Percentiles rank a stretch among this genome's conserved stretches.
phyloP scores from a whole-genome alignment of 75 land plant genomes.

The Pinus taeda region DNA sequence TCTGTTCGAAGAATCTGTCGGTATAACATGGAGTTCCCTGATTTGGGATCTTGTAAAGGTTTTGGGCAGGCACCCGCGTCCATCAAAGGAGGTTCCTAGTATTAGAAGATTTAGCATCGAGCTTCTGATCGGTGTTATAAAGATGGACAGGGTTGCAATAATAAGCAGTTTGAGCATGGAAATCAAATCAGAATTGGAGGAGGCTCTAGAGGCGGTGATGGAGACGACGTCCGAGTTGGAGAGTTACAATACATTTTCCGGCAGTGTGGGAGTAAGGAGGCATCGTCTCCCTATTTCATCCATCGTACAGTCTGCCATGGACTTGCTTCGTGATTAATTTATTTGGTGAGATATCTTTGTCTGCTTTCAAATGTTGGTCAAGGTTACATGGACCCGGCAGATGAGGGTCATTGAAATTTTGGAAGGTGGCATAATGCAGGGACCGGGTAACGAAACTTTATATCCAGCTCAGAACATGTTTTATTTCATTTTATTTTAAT shows the following conservation, averaged over 20 bases:
- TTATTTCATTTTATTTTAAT: too few species aligned
- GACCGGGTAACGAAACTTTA: too few species aligned
- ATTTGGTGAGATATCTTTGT: too few species aligned
- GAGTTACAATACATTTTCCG: conserved; percentile 8
- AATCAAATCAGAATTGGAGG: neutral
- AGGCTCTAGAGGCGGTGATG: neutral
- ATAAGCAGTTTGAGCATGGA: too few species aligned
- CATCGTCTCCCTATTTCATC: conserved; percentile 28
- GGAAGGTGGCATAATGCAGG: too few species aligned
- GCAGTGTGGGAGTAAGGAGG: conserved; percentile 49
- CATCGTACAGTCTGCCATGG: conserved; percentile 28
- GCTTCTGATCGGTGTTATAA: neutral
- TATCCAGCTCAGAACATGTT: too few species aligned
- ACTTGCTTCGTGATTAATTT: too few species aligned
- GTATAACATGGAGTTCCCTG: conserved; percentile 23
- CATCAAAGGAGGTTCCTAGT: neutral
- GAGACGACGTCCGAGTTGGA: conserved; percentile 2
- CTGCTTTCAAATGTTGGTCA: too few species aligned
- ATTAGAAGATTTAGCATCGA: conserved; percentile 1
- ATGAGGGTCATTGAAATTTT: too few species aligned
- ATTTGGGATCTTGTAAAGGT: neutral
- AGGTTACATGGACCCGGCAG: too few species aligned
- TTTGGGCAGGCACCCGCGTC: neutral
- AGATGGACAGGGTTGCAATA: neutral
- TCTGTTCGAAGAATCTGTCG: conserved; percentile 16